Conservation (phyloP, 768 basidiomycete genomes). For the Termitomyces sp. region DNA sequence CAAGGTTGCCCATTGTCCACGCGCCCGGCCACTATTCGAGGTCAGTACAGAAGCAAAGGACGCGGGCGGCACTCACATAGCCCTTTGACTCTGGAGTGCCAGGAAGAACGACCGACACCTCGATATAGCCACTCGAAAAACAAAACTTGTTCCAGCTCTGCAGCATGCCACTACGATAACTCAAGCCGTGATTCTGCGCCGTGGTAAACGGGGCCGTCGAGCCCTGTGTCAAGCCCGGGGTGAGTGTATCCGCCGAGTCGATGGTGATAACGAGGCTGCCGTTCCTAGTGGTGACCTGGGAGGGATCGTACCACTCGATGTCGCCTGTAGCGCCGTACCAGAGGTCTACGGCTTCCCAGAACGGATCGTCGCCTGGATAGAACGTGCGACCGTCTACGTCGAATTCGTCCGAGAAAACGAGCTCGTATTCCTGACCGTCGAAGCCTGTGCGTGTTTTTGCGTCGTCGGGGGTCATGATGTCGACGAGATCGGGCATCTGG, state of each 20-base stretch:
- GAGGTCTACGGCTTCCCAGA: conserved; percentile 67
- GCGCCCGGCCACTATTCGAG: conserved; percentile 69
- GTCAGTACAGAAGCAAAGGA: not conserved
- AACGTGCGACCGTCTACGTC: conserved; percentile 48
- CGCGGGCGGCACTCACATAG: conserved; percentile 33
- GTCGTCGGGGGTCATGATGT: conserved; percentile 59
- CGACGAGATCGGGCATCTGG: conserved; percentile 61
- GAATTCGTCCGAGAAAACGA: conserved; percentile 73
- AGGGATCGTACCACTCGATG: conserved; percentile 74
- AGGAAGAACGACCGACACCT: conserved; percentile 58
- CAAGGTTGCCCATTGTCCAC: conserved; percentile 91
- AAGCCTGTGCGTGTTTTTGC: conserved; percentile 65
- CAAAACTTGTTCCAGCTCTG: conserved; percentile 93
- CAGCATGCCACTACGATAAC: conserved; percentile 74
- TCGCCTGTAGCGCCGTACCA: conserved; percentile 75
- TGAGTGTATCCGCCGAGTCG: conserved; percentile 38
- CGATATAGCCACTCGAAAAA: conserved; percentile 78
- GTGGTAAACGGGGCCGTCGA: conserved; percentile 43
- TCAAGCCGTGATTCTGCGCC: conserved; percentile 51
- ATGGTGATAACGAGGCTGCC: conserved; percentile 70
- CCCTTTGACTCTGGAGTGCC: conserved; percentile 51
- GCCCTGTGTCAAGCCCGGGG: conserved; percentile 30
- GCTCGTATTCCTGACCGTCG: conserved; percentile 65
- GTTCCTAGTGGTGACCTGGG: conserved; percentile 59
- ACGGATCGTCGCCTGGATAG: conserved; percentile 55